phyloP scores from a whole-genome alignment of 129 eudicot species.

The Artemisia annua region DNA sequence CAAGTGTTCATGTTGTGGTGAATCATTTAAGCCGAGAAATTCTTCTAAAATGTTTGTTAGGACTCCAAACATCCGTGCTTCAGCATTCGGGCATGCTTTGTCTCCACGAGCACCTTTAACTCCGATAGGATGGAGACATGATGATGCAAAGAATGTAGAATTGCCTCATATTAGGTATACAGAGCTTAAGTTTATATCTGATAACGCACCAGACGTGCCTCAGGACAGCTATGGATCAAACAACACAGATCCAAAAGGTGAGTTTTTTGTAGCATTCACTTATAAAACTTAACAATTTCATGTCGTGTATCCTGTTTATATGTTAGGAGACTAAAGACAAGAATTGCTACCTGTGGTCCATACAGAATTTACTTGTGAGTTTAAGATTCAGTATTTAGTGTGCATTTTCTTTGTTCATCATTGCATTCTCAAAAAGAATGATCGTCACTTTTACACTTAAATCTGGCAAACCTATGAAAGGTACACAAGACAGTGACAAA shows the following conservation, averaged over 20 bases:
- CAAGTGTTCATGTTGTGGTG: constrained; percentile 86
- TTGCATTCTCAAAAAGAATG: no score
- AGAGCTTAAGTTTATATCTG: constrained; percentile 47
- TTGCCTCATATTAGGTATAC: constrained; percentile 46
- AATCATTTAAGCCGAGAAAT: constrained; percentile 45
- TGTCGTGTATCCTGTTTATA: neutral
- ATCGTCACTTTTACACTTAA: no score
- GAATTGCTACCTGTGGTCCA: neutral
- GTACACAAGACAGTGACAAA: no score
- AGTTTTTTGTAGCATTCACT: constrained; percentile 5
- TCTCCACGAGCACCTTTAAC: constrained; percentile 60
- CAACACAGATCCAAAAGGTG: constrained; percentile 36
- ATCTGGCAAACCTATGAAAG: no score
- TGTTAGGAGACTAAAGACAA: constrained; percentile 2
- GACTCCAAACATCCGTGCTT: constrained; percentile 28
- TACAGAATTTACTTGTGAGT: no score
- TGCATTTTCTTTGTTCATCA: no score
- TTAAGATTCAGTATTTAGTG: no score
- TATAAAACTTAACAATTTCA: neutral
- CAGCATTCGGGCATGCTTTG: constrained; percentile 26
- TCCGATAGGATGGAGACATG: constrained; percentile 39
- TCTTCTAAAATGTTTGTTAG: constrained; percentile 35
- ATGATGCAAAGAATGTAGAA: constrained; percentile 41
- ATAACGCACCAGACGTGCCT: constrained; percentile 34
- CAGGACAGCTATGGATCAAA: constrained; percentile 35